These are phyloP conservation scores for Ogataea polymorpha DNA, from an alignment of 805 yeast species.

Conservation along the genomic window DNA sequence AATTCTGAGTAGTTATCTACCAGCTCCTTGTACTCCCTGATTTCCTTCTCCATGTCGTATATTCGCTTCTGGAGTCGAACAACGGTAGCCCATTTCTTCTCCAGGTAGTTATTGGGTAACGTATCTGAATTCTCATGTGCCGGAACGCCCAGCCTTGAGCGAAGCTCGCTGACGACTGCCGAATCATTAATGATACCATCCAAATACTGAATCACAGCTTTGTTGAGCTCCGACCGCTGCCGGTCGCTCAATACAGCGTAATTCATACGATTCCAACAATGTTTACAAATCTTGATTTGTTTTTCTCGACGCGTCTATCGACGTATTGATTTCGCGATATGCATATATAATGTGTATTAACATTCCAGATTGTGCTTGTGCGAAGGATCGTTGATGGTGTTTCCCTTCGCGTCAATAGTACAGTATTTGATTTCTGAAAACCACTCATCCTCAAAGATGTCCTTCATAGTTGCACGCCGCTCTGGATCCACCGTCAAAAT, in stretches of 20 bases:
- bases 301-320: constrained; percentile 8
- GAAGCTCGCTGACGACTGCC: constrained; percentile 6
- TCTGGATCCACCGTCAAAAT: constrained; percentile 62
- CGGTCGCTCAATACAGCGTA: constrained; percentile 29
- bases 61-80: constrained; percentile 73
- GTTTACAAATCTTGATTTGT: constrained; percentile 2
- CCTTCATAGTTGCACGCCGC: constrained; percentile 63
- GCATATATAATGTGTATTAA: constrained; percentile 9
- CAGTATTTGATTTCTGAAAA: constrained; percentile 59
- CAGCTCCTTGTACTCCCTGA: constrained; percentile 46
- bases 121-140: constrained; percentile 6
- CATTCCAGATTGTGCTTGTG: constrained; percentile 49
- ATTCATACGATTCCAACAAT: constrained; percentile 2
- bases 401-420: constrained; percentile 44
- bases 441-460: constrained; percentile 70
- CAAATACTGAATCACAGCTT: constrained; percentile 35
- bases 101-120: constrained; percentile 39
- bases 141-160: constrained; percentile 4
- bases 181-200: constrained; percentile 13
- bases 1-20: constrained; percentile 30
- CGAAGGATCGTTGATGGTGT: constrained; percentile 41
- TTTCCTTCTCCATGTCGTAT: constrained; percentile 63
- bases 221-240: constrained; percentile 35
- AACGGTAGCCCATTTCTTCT: constrained; percentile 86
- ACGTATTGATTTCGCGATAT: constrained; percentile 4